phyloP scores from a whole-genome alignment of 1,139 yeast species.

The Kurtzmaniella quercitrusa region DNA sequence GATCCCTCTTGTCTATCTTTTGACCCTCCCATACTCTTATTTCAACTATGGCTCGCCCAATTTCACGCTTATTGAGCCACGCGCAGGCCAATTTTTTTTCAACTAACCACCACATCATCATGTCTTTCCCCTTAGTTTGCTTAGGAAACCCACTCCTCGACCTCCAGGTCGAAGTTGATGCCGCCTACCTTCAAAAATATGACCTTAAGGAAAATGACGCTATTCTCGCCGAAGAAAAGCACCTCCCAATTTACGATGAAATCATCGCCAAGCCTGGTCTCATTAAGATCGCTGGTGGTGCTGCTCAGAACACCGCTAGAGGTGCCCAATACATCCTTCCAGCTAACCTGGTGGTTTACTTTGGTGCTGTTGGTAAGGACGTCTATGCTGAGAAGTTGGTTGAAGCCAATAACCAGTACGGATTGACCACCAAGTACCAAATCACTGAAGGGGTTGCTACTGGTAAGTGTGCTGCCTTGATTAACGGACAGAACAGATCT shows the following conservation, averaged over 20 bases:
- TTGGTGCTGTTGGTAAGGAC: slow-evolving; percentile 96
- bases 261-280: slow-evolving; percentile 58
- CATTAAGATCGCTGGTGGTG: slow-evolving; percentile 93
- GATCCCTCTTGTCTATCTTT: background rate
- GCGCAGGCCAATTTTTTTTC: slow-evolving; percentile 1
- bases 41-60: slow-evolving; percentile 1
- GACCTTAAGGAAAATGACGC: slow-evolving; percentile 90
- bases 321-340: slow-evolving; percentile 96
- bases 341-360: slow-evolving; percentile 76
- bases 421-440: slow-evolving; percentile 83
- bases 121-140: slow-evolving; percentile 45
- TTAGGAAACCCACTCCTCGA: slow-evolving; percentile 74
- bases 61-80: slow-evolving; percentile 1
- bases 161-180: slow-evolving; percentile 75
- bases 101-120: slow-evolving; percentile 10
- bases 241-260: slow-evolving; percentile 82
- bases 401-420: slow-evolving; percentile 83
- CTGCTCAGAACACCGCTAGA: slow-evolving; percentile 98
- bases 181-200: slow-evolving; percentile 72
- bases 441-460: slow-evolving; percentile 74
- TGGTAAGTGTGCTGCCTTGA: slow-evolving; percentile 97
- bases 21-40: background rate
- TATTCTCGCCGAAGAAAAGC: slow-evolving; percentile 84
- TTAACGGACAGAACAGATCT: slow-evolving; percentile 85
- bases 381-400: slow-evolving; percentile 75